Conservation (phyloP, 2,329 filamentous ascomycete species). For the Fusarium sp. region DNA sequence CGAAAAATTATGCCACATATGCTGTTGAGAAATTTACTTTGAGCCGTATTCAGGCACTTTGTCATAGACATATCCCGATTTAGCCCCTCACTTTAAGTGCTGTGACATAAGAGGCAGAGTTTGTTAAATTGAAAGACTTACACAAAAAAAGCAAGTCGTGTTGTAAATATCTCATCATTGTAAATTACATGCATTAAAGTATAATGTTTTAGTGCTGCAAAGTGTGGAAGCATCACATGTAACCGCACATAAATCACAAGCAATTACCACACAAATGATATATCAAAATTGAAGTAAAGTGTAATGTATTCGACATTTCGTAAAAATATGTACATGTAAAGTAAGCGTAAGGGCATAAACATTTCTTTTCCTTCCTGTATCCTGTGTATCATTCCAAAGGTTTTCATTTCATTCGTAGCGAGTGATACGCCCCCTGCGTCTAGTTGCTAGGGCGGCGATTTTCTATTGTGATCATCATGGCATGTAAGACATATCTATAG, state of each 20-base stretch:
- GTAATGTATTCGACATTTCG: slow-evolving; percentile 27
- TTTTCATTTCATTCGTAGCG: slow-evolving; percentile 43
- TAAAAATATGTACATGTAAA: slow-evolving; percentile 36
- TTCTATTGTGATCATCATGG: slow-evolving; percentile 45
- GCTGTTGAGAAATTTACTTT: slow-evolving; percentile 31
- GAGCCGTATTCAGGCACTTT: not conserved
- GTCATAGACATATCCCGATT: slow-evolving; percentile 21
- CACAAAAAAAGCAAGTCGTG: slow-evolving; percentile 4
- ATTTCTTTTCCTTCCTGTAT: slow-evolving; percentile 35
- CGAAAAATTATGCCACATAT: slow-evolving; percentile 18
- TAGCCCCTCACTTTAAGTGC: slow-evolving; percentile 16
- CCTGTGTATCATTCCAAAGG: slow-evolving; percentile 41
- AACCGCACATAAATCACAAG: not conserved
- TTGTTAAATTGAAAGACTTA: slow-evolving; percentile 6
- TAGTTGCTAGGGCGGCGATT: slow-evolving; percentile 36
- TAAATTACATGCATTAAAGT: not conserved
- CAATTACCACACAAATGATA: slow-evolving; percentile 2
- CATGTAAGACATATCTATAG: slow-evolving; percentile 32
- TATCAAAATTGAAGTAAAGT: not conserved
- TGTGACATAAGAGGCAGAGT: slow-evolving; percentile 18
- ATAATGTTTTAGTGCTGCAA: slow-evolving; percentile 9
- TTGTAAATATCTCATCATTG: not conserved
- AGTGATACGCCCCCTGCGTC: slow-evolving; percentile 33
- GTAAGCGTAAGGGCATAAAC: slow-evolving; percentile 30
- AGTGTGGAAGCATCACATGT: not conserved